phyloP scores from a whole-genome alignment of 495 filamentous ascomycete genomes.

The Penicillium malachiteum region DNA sequence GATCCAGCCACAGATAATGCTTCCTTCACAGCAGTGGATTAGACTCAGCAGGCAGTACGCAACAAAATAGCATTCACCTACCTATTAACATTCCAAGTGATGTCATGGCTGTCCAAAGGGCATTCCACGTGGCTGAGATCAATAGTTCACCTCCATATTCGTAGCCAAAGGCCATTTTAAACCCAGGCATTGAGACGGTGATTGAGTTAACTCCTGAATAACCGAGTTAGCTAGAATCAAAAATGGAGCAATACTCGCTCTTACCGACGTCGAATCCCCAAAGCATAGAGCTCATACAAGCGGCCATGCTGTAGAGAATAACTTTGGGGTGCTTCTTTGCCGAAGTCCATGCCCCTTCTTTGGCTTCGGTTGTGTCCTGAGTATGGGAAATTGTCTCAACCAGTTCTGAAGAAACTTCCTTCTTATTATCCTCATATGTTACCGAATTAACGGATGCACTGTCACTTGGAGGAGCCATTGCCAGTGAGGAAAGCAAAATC shows the following conservation, averaged over 20 bases:
- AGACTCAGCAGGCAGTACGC: neutral
- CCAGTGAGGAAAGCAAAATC: too few relatives aligned
- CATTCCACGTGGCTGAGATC: slow-evolving; percentile 10
- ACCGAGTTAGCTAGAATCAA: slow-evolving; percentile 3
- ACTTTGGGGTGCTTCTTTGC: slow-evolving; percentile 11
- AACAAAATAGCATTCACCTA: neutral
- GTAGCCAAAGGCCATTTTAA: slow-evolving; percentile 13
- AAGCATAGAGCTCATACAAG: slow-evolving; percentile 9
- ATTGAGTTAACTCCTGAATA: slow-evolving; percentile 5
- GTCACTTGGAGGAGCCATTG: too few relatives aligned
- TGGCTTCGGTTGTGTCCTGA: neutral
- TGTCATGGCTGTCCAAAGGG: slow-evolving; percentile 11
- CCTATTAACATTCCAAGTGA: slow-evolving; percentile 11
- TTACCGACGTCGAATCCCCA: slow-evolving; percentile 14
- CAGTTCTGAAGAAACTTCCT: neutral
- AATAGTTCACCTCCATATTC: slow-evolving; percentile 5
- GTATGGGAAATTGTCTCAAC: neutral
- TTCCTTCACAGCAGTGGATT: too few relatives aligned
- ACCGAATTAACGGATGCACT: neutral
- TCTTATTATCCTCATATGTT: neutral
- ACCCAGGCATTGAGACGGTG: slow-evolving; percentile 4
- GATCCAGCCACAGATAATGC: slow-evolving; percentile 6
- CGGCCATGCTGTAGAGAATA: slow-evolving; percentile 3
- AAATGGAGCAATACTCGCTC: neutral
- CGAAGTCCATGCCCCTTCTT: slow-evolving; percentile 3